These are phyloP conservation scores for Dothideomycetes sp. DNA, from an alignment of 2,329 filamentous ascomycete species.

Conservation along the genomic window DNA sequence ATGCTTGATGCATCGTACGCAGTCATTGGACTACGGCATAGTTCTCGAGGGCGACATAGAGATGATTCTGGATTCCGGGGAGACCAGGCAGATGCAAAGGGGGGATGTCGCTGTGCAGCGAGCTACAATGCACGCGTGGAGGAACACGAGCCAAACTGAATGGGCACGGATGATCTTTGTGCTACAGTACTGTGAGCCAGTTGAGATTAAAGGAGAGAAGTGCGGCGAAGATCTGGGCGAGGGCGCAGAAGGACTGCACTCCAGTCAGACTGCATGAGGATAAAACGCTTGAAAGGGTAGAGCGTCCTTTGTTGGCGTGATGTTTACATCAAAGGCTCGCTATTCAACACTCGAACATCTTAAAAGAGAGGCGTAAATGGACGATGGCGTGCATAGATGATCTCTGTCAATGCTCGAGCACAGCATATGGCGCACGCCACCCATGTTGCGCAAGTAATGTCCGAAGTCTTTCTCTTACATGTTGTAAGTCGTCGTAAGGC, in stretches of 20 bases:
- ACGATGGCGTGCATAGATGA: too few relatives aligned
- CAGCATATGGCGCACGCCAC: too few relatives aligned
- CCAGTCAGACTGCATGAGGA: conserved; percentile 13
- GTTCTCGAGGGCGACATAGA: conserved; percentile 24
- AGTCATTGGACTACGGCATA: conserved; percentile 25
- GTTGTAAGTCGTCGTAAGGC: too few relatives aligned
- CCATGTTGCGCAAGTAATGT: too few relatives aligned
- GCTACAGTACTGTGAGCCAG: conserved; percentile 19
- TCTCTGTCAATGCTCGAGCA: too few relatives aligned
- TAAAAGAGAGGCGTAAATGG: too few relatives aligned
- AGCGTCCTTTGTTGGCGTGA: neutral
- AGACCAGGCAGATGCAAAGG: conserved; percentile 20
- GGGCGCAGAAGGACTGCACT: conserved; percentile 15
- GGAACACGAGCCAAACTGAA: conserved; percentile 18
- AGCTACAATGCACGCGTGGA: conserved; percentile 26
- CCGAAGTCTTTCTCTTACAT: too few relatives aligned
- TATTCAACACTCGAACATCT: too few relatives aligned
- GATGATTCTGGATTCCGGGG: conserved; percentile 22
- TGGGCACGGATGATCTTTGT: conserved; percentile 22
- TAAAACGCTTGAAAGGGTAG: neutral
- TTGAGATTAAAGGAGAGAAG: conserved; percentile 16
- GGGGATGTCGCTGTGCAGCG: conserved; percentile 27
- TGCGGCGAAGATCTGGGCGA: conserved; percentile 18
- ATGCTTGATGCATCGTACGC: conserved; percentile 23
- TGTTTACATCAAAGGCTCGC: too few relatives aligned